Evolutionary conservation across 2,329 filamentous ascomycete genomes (phyloP).

Genomic region (Bertia moriformis): DNA sequence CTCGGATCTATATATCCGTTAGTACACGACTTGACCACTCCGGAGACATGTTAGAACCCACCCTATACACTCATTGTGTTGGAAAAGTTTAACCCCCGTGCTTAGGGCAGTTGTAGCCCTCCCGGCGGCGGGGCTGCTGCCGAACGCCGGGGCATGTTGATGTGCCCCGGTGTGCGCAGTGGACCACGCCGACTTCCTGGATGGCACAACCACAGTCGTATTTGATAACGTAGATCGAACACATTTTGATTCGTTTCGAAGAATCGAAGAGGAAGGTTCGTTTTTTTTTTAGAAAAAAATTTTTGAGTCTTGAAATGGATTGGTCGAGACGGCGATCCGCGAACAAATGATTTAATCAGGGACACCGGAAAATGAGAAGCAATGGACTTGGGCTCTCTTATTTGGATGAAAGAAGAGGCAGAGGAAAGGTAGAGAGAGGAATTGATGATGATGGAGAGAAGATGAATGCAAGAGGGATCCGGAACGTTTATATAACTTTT

Average conservation of each 20-base stretch:
- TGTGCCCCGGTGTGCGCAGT: slow-evolving; percentile 16
- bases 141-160: slow-evolving; percentile 13
- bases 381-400: background rate
- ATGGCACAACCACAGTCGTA: slow-evolving; percentile 19
- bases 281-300: background rate
- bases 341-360: no score
- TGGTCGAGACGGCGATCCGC: no score
- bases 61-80: no score
- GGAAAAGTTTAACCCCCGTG: slow-evolving; percentile 14
- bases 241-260: slow-evolving; percentile 15
- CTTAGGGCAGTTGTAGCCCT: slow-evolving; percentile 15
- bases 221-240: slow-evolving; percentile 17
- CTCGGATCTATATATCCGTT: no score
- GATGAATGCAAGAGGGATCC: background rate
- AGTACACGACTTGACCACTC: no score
- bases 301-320: background rate
- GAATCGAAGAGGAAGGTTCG: background rate
- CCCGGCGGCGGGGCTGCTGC: slow-evolving; percentile 13
- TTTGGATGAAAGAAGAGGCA: background rate
- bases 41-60: no score
- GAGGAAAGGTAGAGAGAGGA: background rate
- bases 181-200: slow-evolving; percentile 15
- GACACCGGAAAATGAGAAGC: no score
- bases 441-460: background rate
- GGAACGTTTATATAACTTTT: no score